Evolutionary conservation across 257 asterid species (phyloP).

Genomic region (Plectranthus barbatus): DNA sequence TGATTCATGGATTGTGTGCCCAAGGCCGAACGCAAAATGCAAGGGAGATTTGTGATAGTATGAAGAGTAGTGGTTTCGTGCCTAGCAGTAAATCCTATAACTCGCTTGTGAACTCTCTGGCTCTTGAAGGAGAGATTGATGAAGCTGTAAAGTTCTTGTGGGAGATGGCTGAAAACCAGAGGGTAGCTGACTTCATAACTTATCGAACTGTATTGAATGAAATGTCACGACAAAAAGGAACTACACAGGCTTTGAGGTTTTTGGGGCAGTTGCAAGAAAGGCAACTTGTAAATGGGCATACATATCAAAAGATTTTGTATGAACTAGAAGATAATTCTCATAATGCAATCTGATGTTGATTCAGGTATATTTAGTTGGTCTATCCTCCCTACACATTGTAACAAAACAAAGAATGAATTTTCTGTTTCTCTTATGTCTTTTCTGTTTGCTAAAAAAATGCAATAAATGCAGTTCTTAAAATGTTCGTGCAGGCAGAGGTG

Average conservation of each 20-base stretch:
- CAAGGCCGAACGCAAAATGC: conserved; percentile 85
- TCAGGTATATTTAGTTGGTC: conserved; percentile 19
- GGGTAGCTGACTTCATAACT: conserved; percentile 60
- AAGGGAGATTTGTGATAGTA: conserved; percentile 52
- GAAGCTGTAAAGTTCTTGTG: conserved; percentile 68
- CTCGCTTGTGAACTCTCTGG: conserved; percentile 72
- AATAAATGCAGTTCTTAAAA: neutral
- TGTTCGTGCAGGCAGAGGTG: neutral
- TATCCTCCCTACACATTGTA: neutral
- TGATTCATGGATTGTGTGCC: conserved; percentile 84
- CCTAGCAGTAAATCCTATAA: conserved; percentile 84
- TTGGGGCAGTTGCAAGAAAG: conserved; percentile 55
- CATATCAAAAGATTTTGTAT: conserved; percentile 41
- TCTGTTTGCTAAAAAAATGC: too few species aligned
- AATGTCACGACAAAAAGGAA: conserved; percentile 42
- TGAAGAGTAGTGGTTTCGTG: conserved; percentile 65
- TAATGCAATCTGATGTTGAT: conserved; percentile 12
- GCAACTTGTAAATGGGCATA: conserved; percentile 34
- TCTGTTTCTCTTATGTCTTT: neutral
- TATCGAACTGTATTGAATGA: conserved; percentile 68
- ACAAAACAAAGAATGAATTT: neutral
- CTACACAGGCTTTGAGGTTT: conserved; percentile 42
- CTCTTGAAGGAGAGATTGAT: conserved; percentile 73
- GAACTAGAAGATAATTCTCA: conserved; percentile 43
- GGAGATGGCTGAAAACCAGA: conserved; percentile 63